Evolutionary conservation across 2,329 filamentous ascomycete species (phyloP), one percentile per base, ranked within the genome.

Genomic region (Aspergillus terreus): DNA sequence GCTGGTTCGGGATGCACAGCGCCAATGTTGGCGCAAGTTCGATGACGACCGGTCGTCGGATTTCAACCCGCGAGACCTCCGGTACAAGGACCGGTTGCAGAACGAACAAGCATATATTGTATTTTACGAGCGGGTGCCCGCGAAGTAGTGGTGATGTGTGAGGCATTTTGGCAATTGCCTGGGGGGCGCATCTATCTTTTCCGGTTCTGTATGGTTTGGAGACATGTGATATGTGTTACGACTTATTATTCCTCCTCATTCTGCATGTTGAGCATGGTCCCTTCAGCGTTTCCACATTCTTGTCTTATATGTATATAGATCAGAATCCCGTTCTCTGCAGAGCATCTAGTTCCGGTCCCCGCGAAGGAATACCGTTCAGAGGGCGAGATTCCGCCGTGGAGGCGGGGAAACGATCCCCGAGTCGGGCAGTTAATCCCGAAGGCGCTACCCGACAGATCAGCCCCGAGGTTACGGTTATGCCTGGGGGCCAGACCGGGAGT

Each of bases 41-140:
- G 84, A 86, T 58, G 83, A 86, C 58, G 76, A 77, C 23, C 68
- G 72, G 49, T 72, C 78, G 11, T 72, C 66, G 3, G 82, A 85
- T 55, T 82, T 85, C 53, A 77, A 82, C 58, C 83, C 83, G 0
- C 74, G 73, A 5, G 75, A 76, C 49, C 60, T 81, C 40, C 68
- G 73, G 9, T 55, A 66, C 6, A 69, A 74, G n/a, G 76, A 81
- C 41, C 72, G 76, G 38, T 59, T 85, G 58, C 80, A 83, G 67
- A 85, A 83, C 58, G 80, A 82, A 61, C 79, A 83, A 66, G 83
- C 83, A 27, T 86, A 86, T 66, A 80, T 86, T 65, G 77, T 86
- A 54, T 86, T 86, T 68, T 86, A 83, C 65, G 80, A 82, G 69
- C 69, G 76, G 54, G 73, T 71, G 47, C 66, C 72, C 50, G 71